Percentiles rank a stretch among this genome's conserved stretches.
phyloP scores from a whole-genome alignment of 83 land plant species.

The Thuja plicata region DNA sequence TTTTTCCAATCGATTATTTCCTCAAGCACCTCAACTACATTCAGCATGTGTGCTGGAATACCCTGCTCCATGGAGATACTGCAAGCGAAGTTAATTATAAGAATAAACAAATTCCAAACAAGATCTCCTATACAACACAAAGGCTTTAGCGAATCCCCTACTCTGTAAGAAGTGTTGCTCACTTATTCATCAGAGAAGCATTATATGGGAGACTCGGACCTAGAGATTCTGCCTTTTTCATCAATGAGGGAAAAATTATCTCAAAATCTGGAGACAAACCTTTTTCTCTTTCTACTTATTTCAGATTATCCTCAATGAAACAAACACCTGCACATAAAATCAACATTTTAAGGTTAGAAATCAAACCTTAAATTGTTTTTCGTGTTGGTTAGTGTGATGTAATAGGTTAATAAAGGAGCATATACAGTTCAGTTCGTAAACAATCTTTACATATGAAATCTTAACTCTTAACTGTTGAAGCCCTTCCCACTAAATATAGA shows the following conservation, averaged over 20 bases:
- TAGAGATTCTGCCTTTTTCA: neutral
- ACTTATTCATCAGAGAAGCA: neutral
- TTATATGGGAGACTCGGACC: neutral
- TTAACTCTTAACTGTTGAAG: no score
- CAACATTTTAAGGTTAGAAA: no score
- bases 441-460: no score
- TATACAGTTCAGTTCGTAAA: no score
- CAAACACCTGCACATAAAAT: neutral
- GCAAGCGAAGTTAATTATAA: neutral
- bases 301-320: neutral
- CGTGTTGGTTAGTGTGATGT: no score
- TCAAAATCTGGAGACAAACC: neutral
- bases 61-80: neutral
- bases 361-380: no score
- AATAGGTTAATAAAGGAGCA: no score
- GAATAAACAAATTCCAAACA: no score
- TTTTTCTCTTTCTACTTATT: no score
- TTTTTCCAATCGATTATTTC: neutral
- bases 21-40: neutral
- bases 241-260: neutral
- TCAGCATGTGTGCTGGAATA: neutral
- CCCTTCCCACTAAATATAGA: no score
- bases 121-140: no score
- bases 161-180: neutral
- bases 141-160: neutral